A percentile compares a stretch with the other conserved stretches of the same genome.
These are phyloP conservation scores for Thalassiosira mediterranea DNA, from an alignment of 352 stramenopile genomes.

Conservation along the genomic window DNA sequence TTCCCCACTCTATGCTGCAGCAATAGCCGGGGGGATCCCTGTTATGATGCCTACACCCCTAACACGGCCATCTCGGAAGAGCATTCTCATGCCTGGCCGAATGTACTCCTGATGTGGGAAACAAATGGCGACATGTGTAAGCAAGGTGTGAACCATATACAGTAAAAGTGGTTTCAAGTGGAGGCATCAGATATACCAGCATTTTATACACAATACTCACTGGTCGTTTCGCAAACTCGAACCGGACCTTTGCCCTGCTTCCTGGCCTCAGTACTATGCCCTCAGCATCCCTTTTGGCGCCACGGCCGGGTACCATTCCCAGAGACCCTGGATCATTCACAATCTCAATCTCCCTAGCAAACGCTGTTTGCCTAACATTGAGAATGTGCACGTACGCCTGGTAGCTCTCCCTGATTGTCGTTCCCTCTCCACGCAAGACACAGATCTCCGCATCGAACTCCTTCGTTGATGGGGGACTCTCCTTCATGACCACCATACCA, in stretches of 20 bases:
- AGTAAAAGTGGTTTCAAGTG: neutral
- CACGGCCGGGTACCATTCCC: slow-evolving; percentile 64
- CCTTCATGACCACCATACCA: slow-evolving; percentile 79
- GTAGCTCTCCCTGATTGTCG: slow-evolving; percentile 79
- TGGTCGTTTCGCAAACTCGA: slow-evolving; percentile 78
- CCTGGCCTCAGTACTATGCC: slow-evolving; percentile 75
- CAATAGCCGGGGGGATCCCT: too few species aligned
- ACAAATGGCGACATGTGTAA: too few species aligned
- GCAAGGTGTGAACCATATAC: too few species aligned
- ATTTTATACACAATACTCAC: slow-evolving; percentile 20
- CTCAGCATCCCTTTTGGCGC: slow-evolving; percentile 61
- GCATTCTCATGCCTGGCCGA: slow-evolving; percentile 92
- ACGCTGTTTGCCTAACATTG: slow-evolving; percentile 82
- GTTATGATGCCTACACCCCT: slow-evolving; percentile 93
- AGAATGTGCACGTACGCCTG: slow-evolving; percentile 84
- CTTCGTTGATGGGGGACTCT: slow-evolving; percentile 73
- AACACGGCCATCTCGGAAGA: slow-evolving; percentile 97
- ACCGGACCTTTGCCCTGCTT: slow-evolving; percentile 75
- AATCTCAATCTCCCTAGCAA: slow-evolving; percentile 79
- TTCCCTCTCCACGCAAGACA: slow-evolving; percentile 82
- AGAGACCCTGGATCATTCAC: slow-evolving; percentile 69
- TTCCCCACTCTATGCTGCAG: too few species aligned
- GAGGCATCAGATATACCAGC: neutral
- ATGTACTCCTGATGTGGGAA: slow-evolving; percentile 95
- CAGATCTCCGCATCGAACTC: slow-evolving; percentile 86